A percentile compares a stretch with the other conserved stretches of the same genome.
Conservation (phyloP, 2,329 filamentous ascomycete genomes). For the Fusarium equiseti region DNA sequence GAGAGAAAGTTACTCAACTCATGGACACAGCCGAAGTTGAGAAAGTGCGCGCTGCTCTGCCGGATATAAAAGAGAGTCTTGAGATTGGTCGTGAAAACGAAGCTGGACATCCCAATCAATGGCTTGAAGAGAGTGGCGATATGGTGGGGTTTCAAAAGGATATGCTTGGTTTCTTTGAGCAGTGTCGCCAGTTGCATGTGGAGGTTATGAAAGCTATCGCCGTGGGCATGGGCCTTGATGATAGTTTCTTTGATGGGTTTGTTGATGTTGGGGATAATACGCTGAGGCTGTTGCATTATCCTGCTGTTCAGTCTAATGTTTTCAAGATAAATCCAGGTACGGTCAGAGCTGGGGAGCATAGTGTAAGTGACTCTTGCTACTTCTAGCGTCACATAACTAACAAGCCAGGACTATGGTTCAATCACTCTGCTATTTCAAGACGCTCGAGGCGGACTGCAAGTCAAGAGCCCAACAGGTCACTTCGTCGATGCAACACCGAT, state of each 20-base stretch:
- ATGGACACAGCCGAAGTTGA: slow-evolving; percentile 68
- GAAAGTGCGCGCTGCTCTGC: slow-evolving; percentile 67
- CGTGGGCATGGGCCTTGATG: slow-evolving; percentile 79
- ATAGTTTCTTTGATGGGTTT: slow-evolving; percentile 80
- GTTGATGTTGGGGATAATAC: slow-evolving; percentile 78
- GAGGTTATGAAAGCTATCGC: slow-evolving; percentile 88
- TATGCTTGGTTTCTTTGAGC: slow-evolving; percentile 81
- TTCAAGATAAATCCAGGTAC: slow-evolving; percentile 76
- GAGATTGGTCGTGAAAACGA: slow-evolving; percentile 74
- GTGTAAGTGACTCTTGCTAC: slow-evolving; percentile 50
- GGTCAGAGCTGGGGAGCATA: slow-evolving; percentile 83
- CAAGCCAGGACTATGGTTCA: slow-evolving; percentile 65
- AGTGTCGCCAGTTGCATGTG: slow-evolving; percentile 79
- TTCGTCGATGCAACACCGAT: slow-evolving; percentile 90
- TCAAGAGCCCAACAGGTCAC: slow-evolving; percentile 76
- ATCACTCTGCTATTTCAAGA: slow-evolving; percentile 75
- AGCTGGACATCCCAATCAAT: slow-evolving; percentile 77
- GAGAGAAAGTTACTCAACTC: slow-evolving; percentile 76
- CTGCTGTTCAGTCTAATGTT: slow-evolving; percentile 72
- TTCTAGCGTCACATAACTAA: background rate
- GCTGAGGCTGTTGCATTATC: slow-evolving; percentile 82
- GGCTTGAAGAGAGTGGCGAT: slow-evolving; percentile 67
- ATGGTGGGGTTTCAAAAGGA: slow-evolving; percentile 70
- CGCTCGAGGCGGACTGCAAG: slow-evolving; percentile 66
- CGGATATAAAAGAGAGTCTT: slow-evolving; percentile 74